Conservation (phyloP, 495 filamentous ascomycete species). For the Lasiosphaeria ovina region DNA sequence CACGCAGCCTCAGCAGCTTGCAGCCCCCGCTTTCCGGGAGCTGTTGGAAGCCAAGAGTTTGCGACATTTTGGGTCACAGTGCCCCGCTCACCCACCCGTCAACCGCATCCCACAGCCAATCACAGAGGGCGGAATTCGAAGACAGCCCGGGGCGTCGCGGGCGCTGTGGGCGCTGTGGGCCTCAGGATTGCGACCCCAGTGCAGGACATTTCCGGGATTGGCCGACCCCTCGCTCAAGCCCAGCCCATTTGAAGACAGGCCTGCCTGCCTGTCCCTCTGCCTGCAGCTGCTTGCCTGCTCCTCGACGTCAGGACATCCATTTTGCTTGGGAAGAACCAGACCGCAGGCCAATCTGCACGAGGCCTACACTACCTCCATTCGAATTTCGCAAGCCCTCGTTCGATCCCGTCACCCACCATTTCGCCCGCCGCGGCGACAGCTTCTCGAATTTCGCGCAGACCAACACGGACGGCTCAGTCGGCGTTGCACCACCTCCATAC, state of each 20-base stretch:
- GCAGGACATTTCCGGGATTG: slow-evolving; percentile 1
- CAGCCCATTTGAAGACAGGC: not conserved
- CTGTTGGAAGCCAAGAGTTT: slow-evolving; percentile 1
- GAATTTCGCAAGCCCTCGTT: not conserved
- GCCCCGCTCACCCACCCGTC: not conserved
- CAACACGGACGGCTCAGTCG: too few relatives aligned
- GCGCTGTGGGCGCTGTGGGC: not conserved
- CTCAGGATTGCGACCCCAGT: not conserved
- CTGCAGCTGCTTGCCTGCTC: not conserved
- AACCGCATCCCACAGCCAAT: not conserved
- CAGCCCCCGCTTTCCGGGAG: not conserved
- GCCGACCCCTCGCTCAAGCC: not conserved
- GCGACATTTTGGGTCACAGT: not conserved
- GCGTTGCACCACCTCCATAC: too few relatives aligned
- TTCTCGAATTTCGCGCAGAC: too few relatives aligned
- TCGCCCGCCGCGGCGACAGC: too few relatives aligned
- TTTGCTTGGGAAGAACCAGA: not conserved
- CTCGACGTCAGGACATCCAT: slow-evolving; percentile 1
- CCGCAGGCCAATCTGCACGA: not conserved
- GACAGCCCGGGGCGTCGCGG: not conserved
- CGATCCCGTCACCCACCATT: too few relatives aligned
- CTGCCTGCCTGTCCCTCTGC: not conserved
- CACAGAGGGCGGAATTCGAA: not conserved
- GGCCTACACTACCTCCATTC: not conserved
- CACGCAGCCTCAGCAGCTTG: not conserved